These are phyloP conservation scores for Mortierella hygrophila DNA, from an alignment of 192 early-diverging fungal genomes.

Conservation along the genomic window DNA sequence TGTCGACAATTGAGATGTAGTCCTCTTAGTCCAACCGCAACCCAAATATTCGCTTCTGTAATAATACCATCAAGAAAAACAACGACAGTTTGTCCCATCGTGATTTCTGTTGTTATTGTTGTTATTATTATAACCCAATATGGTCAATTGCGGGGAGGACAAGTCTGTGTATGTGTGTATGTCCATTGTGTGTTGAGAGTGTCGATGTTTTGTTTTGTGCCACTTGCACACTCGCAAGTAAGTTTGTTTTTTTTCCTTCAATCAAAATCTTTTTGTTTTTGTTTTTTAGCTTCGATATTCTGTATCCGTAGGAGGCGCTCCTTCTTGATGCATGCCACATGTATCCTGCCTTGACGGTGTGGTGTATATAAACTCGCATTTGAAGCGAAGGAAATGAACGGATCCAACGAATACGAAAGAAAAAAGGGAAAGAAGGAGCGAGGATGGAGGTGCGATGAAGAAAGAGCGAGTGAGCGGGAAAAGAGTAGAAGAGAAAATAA, in stretches of 20 bases:
- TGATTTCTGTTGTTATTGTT: not conserved
- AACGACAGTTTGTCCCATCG: too few species aligned
- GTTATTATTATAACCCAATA: conserved; percentile 1
- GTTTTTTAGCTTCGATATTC: not conserved
- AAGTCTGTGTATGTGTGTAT: not conserved
- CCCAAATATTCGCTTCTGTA: too few species aligned
- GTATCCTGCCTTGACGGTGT: not conserved
- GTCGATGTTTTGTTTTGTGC: not conserved
- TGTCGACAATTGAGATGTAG: too few species aligned
- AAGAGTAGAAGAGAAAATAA: not conserved
- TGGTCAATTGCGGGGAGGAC: conserved; percentile 32
- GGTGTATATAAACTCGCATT: not conserved
- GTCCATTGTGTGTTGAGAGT: not conserved
- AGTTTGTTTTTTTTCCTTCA: not conserved
- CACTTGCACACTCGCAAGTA: not conserved
- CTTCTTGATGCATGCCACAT: not conserved
- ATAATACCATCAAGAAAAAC: too few species aligned
- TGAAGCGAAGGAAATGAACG: not conserved
- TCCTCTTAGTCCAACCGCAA: too few species aligned
- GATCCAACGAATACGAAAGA: not conserved
- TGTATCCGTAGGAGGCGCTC: too few species aligned
- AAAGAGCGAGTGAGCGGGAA: not conserved
- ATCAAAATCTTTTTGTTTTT: not conserved
- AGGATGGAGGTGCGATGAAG: not conserved
- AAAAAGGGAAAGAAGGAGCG: not conserved